These are phyloP conservation scores for Alliaria petiolata DNA, from an alignment of 345 rosid species.

Conservation along the genomic window DNA sequence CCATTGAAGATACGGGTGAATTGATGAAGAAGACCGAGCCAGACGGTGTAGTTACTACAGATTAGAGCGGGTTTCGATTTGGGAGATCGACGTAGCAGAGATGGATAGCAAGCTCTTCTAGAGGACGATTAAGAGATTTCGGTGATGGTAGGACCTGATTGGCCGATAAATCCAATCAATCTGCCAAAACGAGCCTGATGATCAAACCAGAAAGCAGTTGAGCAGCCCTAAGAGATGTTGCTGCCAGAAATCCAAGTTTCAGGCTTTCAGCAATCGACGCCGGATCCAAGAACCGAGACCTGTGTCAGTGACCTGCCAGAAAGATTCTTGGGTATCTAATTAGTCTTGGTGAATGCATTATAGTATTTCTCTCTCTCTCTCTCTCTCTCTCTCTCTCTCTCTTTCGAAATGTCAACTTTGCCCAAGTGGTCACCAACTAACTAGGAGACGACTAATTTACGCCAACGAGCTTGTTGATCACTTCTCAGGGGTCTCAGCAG, in stretches of 20 bases:
- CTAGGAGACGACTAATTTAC: slow-evolving; percentile 16
- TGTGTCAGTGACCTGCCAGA: not conserved
- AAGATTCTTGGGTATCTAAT: not conserved
- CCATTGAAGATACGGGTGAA: not conserved
- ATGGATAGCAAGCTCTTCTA: not conserved
- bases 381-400: no score
- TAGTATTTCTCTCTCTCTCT: not conserved
- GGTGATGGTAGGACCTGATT: not conserved
- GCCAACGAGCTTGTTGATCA: slow-evolving; percentile 20
- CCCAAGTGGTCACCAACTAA: slow-evolving; percentile 15
- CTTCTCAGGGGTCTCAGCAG: slow-evolving; percentile 25
- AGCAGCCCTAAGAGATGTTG: not conserved
- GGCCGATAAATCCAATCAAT: not conserved
- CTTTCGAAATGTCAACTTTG: slow-evolving; percentile 9
- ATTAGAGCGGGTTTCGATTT: not conserved
- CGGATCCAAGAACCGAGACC: not conserved
- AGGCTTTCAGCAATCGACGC: no score
- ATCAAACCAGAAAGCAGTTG: not conserved
- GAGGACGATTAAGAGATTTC: no score
- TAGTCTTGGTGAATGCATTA: slow-evolving; percentile 5
- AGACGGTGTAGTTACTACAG: not conserved
- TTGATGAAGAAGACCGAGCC: not conserved
- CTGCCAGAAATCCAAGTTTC: no score
- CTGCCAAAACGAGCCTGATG: not conserved
- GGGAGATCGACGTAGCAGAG: not conserved